These are phyloP conservation scores for Haplosporangium sp. DNA, from an alignment of 371 early-diverging fungal species.

Conservation along the genomic window DNA sequence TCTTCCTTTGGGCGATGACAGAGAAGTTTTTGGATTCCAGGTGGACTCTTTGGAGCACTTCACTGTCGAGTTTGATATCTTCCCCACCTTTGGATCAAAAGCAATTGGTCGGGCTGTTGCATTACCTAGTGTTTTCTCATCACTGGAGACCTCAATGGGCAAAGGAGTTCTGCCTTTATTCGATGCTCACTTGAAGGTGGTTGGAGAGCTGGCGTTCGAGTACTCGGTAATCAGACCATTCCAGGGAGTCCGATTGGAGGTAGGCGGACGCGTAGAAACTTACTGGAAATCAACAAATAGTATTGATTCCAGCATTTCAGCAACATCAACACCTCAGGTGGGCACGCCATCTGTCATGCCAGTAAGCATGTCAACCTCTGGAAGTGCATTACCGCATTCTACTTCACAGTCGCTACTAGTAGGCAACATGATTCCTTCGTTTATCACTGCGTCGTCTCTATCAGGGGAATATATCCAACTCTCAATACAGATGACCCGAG, in stretches of 20 bases:
- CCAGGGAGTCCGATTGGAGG: constrained; percentile 84
- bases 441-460: constrained; percentile 85
- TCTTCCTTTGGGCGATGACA: constrained; percentile 86
- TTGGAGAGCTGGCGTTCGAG: constrained; percentile 90
- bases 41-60: constrained; percentile 81
- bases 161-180: constrained; percentile 77
- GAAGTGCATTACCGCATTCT: constrained; percentile 33
- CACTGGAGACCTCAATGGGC: constrained; percentile 44
- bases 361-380: constrained; percentile 27
- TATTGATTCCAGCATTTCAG: constrained; percentile 54
- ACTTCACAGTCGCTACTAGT: constrained; percentile 43
- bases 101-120: constrained; percentile 92
- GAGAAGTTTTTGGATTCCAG: constrained; percentile 85
- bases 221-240: constrained; percentile 90
- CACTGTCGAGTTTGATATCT: constrained; percentile 90
- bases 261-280: constrained; percentile 94
- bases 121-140: constrained; percentile 75
- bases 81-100: constrained; percentile 94
- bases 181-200: constrained; percentile 87
- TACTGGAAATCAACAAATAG: constrained; percentile 96
- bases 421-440: constrained; percentile 70
- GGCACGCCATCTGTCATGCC: constrained; percentile 27
- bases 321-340: constrained; percentile 23
- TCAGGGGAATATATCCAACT: constrained; percentile 86
- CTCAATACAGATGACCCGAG: constrained; percentile 91